phyloP scores from a whole-genome alignment of 192 early-diverging fungal genomes.

The Backusella psychrophila region DNA sequence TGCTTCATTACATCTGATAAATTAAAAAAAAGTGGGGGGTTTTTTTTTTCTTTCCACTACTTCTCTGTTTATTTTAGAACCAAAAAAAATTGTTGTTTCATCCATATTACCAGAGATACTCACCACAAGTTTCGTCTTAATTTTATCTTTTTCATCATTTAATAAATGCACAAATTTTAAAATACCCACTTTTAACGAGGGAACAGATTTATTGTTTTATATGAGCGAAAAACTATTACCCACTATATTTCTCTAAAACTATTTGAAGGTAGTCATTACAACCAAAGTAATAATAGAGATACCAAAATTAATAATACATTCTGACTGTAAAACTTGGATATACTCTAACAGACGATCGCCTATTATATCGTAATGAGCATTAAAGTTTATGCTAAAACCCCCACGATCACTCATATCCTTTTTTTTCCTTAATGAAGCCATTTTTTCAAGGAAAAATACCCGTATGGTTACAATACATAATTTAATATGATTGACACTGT shows the following conservation, averaged over 20 bases:
- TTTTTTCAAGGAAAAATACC: not conserved
- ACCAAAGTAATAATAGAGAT: no score
- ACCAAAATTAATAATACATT: no score
- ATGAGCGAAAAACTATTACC: not conserved
- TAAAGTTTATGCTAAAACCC: not conserved
- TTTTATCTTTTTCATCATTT: no score
- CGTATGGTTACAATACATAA: not conserved
- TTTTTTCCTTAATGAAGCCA: not conserved
- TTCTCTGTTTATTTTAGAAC: not conserved
- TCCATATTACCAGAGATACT: no score
- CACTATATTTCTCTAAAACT: not conserved
- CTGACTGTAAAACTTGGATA: not conserved
- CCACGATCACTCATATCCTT: not conserved
- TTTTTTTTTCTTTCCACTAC: not conserved
- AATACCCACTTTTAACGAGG: not conserved
- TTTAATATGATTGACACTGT: not conserved
- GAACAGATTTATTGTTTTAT: not conserved
- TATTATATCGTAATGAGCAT: not conserved
- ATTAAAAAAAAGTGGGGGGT: not conserved
- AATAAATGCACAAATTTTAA: no score
- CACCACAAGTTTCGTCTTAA: no score
- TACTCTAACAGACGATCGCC: not conserved
- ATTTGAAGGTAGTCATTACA: not conserved
- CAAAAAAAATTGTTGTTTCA: not conserved
- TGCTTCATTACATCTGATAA: not conserved